Evolutionary conservation across 202 grass and related monocot genomes (phyloP), one percentile per base, ranked within the genome.

Genomic region (Alloteropsis angusta): DNA sequence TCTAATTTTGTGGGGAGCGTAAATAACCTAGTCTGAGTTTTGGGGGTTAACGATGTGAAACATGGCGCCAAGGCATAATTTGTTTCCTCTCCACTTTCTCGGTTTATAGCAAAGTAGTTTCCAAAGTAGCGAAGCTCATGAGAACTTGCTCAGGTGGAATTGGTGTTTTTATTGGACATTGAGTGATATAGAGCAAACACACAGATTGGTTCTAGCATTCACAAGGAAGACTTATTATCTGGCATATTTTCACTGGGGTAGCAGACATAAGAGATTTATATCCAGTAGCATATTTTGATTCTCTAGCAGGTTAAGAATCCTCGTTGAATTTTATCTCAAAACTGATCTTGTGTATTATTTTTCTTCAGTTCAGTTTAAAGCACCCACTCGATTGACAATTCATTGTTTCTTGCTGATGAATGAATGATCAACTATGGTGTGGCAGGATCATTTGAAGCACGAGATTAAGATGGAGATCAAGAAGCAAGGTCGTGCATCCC

Each of bases 401-500:
- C 43, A 3, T 38, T 52, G 15, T 7, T 18, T 42, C 75, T 52
- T 75, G 41, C 58, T 71, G 26, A 60, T 75, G 10, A n/a, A 60
- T 75, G 10, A n/a, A 30, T 58, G 59, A 2, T 75, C 11, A 67
- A 25, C 53, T 60, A 23, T 82, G 25, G 58, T 80, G 37, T 88
- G 23, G 56, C 83, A 97, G 95, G 95, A 97, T 28, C 91, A 97
- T 71, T 72, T 97, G 78, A 94, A 87, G 74, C 85, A 77, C 77
- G 95, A 97, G 80, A 97, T 97, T 66, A 90, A 90, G 88, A 80
- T 53, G 84, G 95, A 92, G 89, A 89, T 97, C 72, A 94, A 88
- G 66, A 93, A 85, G 43, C 78, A 62, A 26, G 91, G 94, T n/a
- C 91, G 95, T 42, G 89, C 82, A 48, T 90, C 89, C 11, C 63